Evolutionary conservation across 2,329 filamentous ascomycete genomes (phyloP).

Genomic region (Cladosporium sp.): DNA sequence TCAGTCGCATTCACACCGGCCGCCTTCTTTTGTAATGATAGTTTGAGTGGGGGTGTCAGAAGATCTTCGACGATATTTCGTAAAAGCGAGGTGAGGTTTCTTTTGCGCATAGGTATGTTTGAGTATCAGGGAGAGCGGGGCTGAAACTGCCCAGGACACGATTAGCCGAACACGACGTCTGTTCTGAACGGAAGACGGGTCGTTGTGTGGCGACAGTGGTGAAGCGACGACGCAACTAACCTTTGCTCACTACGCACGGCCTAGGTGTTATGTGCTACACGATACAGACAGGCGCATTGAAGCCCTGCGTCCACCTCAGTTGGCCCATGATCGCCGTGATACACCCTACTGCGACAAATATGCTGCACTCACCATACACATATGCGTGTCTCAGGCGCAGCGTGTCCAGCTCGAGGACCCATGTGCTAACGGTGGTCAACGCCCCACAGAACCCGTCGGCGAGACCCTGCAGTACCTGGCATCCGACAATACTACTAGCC

Average conservation of each 20-base stretch:
- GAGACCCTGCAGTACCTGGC: conserved; percentile 44
- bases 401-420: conserved; percentile 41
- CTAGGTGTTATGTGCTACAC: background rate
- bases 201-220: too few species aligned
- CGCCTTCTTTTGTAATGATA: too few species aligned
- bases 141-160: too few species aligned
- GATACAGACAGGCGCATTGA: conserved; percentile 30
- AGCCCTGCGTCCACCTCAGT: conserved; percentile 61
- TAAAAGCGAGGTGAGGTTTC: too few species aligned
- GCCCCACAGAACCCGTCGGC: conserved; percentile 45
- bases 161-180: too few species aligned
- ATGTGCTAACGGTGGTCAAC: conserved; percentile 45
- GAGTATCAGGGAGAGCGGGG: too few species aligned
- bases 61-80: too few species aligned
- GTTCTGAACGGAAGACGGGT: too few species aligned
- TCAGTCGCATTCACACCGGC: too few species aligned
- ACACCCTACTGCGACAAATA: conserved; percentile 56
- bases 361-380: conserved; percentile 62
- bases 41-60: too few species aligned
- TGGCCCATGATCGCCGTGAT: conserved; percentile 70
- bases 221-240: too few species aligned
- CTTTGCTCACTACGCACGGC: background rate
- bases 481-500: conserved; percentile 37
- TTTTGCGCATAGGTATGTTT: too few species aligned
- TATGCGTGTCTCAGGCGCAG: conserved; percentile 57